Percentiles rank a stretch among this genome's conserved stretches.
Evolutionary conservation across 2,329 filamentous ascomycete species (phyloP).

Genomic region (Blastomyces silverae): DNA sequence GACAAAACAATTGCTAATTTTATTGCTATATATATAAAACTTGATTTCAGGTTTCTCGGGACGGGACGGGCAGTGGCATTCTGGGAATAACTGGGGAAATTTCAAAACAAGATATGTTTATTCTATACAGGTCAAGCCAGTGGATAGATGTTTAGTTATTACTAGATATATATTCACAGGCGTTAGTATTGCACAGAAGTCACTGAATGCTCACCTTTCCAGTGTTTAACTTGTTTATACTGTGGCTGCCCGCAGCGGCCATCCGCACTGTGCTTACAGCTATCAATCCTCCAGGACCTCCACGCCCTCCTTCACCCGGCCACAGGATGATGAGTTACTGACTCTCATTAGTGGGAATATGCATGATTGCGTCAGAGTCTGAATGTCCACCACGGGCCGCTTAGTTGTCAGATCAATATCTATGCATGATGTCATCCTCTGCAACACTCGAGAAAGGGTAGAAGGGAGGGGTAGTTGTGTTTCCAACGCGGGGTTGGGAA

Average conservation of each 20-base stretch:
- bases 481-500: background rate
- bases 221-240: no score
- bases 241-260: background rate
- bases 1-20: no score
- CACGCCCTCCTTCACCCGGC: background rate
- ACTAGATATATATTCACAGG: no score
- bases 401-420: background rate
- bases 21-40: no score
- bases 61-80: no score
- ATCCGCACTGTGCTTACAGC: background rate
- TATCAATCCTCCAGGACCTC: background rate
- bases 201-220: no score
- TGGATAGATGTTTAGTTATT: no score
- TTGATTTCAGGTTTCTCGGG: no score
- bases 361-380: constrained; percentile 8
- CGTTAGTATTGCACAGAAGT: no score
- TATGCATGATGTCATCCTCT: background rate
- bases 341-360: constrained; percentile 1
- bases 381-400: background rate
- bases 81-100: no score
- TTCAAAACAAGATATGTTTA: no score
- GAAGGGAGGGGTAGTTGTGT: background rate
- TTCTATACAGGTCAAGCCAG: no score
- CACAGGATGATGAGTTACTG: background rate
- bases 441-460: background rate